Percentiles rank a stretch among this genome's conserved stretches.
These are phyloP conservation scores for Tirmania nivea DNA, from an alignment of 495 filamentous ascomycete species.

Conservation along the genomic window DNA sequence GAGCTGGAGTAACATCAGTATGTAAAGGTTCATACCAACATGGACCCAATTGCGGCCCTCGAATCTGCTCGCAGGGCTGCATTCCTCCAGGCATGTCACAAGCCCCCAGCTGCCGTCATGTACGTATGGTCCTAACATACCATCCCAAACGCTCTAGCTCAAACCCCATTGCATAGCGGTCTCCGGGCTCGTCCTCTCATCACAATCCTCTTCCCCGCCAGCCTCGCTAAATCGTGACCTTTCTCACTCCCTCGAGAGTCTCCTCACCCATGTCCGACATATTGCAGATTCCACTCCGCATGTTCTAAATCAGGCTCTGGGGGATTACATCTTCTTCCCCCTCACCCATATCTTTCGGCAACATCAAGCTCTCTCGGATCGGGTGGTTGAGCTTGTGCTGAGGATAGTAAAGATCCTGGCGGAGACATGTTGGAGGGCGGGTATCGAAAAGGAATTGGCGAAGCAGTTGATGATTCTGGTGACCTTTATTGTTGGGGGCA, in stretches of 20 bases:
- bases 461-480: constrained; percentile 73
- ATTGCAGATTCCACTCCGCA: constrained; percentile 26
- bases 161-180: neutral
- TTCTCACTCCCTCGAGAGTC: constrained; percentile 28
- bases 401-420: constrained; percentile 52
- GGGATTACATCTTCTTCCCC: constrained; percentile 88
- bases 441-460: constrained; percentile 43
- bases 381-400: constrained; percentile 51
- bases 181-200: constrained; percentile 30
- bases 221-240: constrained; percentile 27
- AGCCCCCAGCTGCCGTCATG: neutral
- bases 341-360: constrained; percentile 67
- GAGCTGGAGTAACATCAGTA: too few species aligned
- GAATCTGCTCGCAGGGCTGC: neutral
- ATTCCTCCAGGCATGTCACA: neutral
- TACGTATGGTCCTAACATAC: neutral
- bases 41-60: neutral
- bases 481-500: constrained; percentile 57
- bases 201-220: constrained; percentile 31
- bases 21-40: too few species aligned
- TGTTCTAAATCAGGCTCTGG: constrained; percentile 55
- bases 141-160: neutral
- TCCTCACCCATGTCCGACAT: constrained; percentile 29
- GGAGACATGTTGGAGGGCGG: constrained; percentile 49
- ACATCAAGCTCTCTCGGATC: constrained; percentile 46